Base-by-base conservation (phyloP, 805 yeast genomes). In the Suhomyces vadensis region DNA sequence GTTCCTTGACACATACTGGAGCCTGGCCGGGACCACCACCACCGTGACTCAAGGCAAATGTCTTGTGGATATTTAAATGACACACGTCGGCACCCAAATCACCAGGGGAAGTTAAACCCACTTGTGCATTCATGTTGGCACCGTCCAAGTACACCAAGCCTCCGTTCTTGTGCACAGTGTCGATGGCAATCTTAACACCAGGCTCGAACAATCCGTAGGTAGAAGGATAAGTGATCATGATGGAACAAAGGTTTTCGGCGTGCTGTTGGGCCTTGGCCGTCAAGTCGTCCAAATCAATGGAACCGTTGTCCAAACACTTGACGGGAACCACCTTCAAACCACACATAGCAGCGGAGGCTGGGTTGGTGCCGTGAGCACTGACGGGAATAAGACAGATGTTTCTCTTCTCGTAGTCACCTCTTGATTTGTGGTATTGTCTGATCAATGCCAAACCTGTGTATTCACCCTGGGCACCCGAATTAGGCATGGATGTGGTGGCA, bases 21-120 rank as follows among this genome's bases (percentile, higher is more conserved):
- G 97, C 99, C 58, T 90, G 95, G 61, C 98, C 99, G 33, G 99
- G 99, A 35, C 99, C 99, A 63, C 99, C 99, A 62, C 99, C 99
- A 60, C 99, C 99, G 60, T 94, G 99, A 43, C 97, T 95, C 60
- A 94, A 89, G 37, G 97, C 90, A 74, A 94, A 94, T 1, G 99
- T 94, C 72, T 94, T 94, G 75, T 94, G 99, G 62, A 94, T 75
- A 65, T 94, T 94, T 72, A 94, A 78, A 60, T 94, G 99, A 66
- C 99, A 94, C 33, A 94, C 98, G 69, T 94, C 99, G 9, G 98
- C 98, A 42, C 97, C 98, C 55, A 94, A 73, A 61, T 90, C 97
- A 46, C 98, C 99, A 7, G 99, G 98, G 5, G 96, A 87, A 0
- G 98, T 92, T 48, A 94, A 75, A 10, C 99, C 99, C 39, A 94